Percentiles rank a stretch among this genome's conserved stretches.
phyloP scores from a whole-genome alignment of 352 stramenopile genomes.

The Aphanomyces stellatus region DNA sequence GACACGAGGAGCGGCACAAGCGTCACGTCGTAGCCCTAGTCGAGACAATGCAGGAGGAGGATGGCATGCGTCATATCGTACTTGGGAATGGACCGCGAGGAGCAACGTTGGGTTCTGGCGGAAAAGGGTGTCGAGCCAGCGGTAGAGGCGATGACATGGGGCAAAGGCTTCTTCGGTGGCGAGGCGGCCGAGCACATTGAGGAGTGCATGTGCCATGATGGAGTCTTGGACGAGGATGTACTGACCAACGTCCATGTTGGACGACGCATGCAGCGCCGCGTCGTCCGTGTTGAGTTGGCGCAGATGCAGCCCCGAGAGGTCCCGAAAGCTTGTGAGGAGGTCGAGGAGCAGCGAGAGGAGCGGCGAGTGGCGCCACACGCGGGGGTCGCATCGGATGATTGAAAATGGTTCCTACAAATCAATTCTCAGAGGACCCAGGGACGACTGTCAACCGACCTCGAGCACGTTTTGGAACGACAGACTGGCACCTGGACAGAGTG shows the following conservation, averaged over 20 bases:
- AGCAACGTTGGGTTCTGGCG: not conserved
- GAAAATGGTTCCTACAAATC: conserved; percentile 12
- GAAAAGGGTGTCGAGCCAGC: not conserved
- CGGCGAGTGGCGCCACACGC: not conserved
- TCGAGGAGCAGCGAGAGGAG: not conserved
- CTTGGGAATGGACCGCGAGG: conserved; percentile 7
- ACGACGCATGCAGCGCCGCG: not conserved
- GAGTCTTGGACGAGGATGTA: conserved; percentile 14
- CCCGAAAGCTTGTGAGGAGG: not conserved
- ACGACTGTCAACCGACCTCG: not conserved
- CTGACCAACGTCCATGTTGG: not conserved
- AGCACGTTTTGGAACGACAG: not conserved
- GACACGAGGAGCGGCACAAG: not conserved
- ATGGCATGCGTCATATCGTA: not conserved
- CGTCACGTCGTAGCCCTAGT: not conserved
- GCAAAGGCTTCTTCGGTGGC: not conserved
- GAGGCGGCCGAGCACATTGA: conserved; percentile 4
- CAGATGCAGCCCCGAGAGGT: not conserved
- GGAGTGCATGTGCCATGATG: not conserved
- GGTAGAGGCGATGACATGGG: not conserved
- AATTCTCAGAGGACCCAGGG: not conserved
- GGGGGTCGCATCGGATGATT: conserved; percentile 13
- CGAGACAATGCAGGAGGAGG: not conserved
- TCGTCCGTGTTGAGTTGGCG: conserved; percentile 9
- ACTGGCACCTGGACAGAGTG: not conserved